Percentiles rank a stretch among this genome's conserved stretches.
phyloP scores from a whole-genome alignment of 2,329 filamentous ascomycete species.

The Dothistroma pini region DNA sequence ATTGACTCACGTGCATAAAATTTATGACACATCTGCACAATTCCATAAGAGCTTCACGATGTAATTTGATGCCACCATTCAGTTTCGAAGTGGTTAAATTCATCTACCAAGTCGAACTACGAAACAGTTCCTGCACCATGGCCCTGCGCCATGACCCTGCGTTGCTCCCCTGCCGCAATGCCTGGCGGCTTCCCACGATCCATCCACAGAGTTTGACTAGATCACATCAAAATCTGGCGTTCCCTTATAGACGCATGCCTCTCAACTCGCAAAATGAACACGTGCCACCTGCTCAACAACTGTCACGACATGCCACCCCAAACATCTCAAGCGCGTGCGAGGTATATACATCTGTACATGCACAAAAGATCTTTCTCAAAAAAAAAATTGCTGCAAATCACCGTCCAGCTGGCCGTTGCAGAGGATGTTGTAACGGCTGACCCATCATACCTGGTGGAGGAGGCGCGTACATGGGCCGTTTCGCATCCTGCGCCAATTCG shows the following conservation, averaged over 20 bases:
- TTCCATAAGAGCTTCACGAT: not conserved
- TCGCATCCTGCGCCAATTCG: conserved; percentile 49
- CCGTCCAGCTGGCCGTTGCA: conserved; percentile 19
- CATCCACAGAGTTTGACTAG: not conserved
- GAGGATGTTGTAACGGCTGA: conserved; percentile 34
- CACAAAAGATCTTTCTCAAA: not conserved
- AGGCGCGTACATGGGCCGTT: conserved; percentile 55
- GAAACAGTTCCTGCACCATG: not conserved
- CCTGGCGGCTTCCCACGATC: not conserved
- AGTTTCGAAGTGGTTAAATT: not conserved
- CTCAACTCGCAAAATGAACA: not conserved
- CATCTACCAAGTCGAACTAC: conserved; percentile 1
- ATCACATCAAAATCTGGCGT: not conserved
- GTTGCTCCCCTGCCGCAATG: not conserved
- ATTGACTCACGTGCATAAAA: not conserved
- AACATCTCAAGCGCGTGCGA: conserved; percentile 1
- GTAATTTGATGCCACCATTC: not conserved
- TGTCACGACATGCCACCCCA: not conserved
- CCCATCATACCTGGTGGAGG: conserved; percentile 35
- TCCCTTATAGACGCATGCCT: not conserved
- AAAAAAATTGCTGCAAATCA: not conserved
- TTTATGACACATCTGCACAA: not conserved
- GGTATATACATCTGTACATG: conserved; percentile 25
- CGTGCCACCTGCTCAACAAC: not conserved
- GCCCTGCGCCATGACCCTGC: not conserved